phyloP scores from a whole-genome alignment of 176 grass and related monocot species.

The Oropetium thomaeum region DNA sequence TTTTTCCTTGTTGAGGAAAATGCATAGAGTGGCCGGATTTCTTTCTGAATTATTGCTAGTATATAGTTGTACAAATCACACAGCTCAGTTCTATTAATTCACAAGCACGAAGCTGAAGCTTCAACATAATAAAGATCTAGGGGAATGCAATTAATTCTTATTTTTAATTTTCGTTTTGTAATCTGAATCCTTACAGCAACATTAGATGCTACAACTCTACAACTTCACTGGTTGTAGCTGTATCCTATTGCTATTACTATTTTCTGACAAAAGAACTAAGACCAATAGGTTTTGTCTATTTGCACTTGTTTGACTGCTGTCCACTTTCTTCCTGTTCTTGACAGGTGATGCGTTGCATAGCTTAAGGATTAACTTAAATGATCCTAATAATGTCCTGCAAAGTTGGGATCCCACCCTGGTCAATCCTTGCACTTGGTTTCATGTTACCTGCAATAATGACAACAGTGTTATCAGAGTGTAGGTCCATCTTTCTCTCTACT shows the following conservation, averaged over 20 bases:
- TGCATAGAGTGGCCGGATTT: not conserved
- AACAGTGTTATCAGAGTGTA: conserved; percentile 99
- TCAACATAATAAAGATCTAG: no score
- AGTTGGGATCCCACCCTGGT: conserved; percentile 97
- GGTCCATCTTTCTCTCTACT: conserved; percentile 36
- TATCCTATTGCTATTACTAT: not conserved
- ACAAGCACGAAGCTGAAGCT: not conserved
- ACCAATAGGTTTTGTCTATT: not conserved
- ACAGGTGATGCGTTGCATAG: conserved; percentile 94
- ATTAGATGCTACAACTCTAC: not conserved
- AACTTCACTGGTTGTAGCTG: not conserved
- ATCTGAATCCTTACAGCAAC: not conserved
- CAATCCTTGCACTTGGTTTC: conserved; percentile 98
- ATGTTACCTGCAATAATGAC: conserved; percentile 97
- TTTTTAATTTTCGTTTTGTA: no score
- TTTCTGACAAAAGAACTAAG: not conserved
- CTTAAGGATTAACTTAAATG: conserved; percentile 74
- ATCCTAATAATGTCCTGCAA: conserved; percentile 98
- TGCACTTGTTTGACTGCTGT: conserved; percentile 1
- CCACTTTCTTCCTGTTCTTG: conserved; percentile 30
- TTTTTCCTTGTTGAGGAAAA: not conserved
- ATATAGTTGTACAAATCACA: not conserved
- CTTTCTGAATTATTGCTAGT: not conserved
- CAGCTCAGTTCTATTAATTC: not conserved
- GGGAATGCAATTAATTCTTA: no score